Percentiles rank a stretch among this genome's conserved stretches.
Conservation (phyloP, 1,284 basidiomycete genomes). For the Anthracocystis panici-leucophaei region DNA sequence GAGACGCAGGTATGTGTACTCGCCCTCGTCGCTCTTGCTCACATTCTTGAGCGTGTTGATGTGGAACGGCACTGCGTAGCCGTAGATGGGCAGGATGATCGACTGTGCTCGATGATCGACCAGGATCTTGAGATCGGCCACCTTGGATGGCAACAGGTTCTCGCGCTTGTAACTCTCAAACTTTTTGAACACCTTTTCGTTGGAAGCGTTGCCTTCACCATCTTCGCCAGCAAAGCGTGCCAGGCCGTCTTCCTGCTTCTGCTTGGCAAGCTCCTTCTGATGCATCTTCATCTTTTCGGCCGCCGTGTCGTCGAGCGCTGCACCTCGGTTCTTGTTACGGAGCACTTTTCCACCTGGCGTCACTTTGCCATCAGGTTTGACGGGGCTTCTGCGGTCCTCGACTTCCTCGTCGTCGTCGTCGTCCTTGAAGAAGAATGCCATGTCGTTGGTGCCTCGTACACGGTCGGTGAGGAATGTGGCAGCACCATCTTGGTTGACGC, state of each 20-base stretch:
- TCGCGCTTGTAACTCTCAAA: constrained; percentile 98
- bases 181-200: constrained; percentile 84
- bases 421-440: constrained; percentile 82
- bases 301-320: constrained; percentile 80
- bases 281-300: constrained; percentile 86
- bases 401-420: constrained; percentile 57
- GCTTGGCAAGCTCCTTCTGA: constrained; percentile 84
- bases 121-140: constrained; percentile 77
- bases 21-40: constrained; percentile 96
- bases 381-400: constrained; percentile 46
- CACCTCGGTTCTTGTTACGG: constrained; percentile 74
- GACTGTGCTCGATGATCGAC: constrained; percentile 92
- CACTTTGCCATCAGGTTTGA: constrained; percentile 50
- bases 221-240: constrained; percentile 78
- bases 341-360: constrained; percentile 65
- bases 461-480: constrained; percentile 82
- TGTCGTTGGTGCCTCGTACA: constrained; percentile 75
- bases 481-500: constrained; percentile 76
- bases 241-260: constrained; percentile 84
- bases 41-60: constrained; percentile 99
- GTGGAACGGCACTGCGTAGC: constrained; percentile 96
- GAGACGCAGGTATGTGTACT: constrained; percentile 92
- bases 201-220: constrained; percentile 74
- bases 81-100: constrained; percentile 91
- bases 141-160: constrained; percentile 79